Conservation (phyloP, 2,329 filamentous ascomycete genomes). For the Aspergillus caelatus region DNA sequence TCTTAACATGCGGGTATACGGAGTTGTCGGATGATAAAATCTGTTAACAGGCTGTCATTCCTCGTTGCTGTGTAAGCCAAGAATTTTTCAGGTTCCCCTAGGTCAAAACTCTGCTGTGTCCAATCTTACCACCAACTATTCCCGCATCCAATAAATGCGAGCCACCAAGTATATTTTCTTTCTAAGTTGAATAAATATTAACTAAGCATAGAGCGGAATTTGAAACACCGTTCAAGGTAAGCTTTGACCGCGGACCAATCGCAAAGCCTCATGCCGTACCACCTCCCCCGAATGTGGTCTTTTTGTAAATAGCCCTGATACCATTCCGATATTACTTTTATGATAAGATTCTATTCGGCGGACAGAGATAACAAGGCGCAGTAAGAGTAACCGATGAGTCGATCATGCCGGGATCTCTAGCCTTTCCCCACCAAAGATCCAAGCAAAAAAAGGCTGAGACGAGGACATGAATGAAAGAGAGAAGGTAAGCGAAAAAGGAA, state of each 20-base stretch:
- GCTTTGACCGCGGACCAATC: not conserved
- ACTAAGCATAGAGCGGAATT: not conserved
- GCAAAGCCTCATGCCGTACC: not conserved
- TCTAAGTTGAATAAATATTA: not conserved
- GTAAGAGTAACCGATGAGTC: not conserved
- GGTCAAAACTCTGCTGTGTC: not conserved
- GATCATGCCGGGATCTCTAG: not conserved
- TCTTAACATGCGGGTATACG: not conserved
- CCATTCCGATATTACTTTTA: not conserved
- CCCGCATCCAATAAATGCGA: not conserved
- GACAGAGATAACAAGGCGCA: not conserved
- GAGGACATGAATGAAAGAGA: not conserved
- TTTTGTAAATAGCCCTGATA: not conserved
- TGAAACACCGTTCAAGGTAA: not conserved
- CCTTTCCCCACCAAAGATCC: not conserved
- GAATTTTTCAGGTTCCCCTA: not conserved
- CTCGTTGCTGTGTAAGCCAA: not conserved
- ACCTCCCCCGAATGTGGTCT: not conserved
- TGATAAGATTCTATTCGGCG: not conserved
- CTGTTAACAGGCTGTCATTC: not conserved
- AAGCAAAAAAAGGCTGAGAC: not conserved
- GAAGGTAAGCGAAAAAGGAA: not conserved
- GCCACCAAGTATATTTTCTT: not conserved
- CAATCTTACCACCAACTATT: not conserved
- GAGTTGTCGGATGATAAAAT: slow-evolving; percentile 1